Percentiles rank a stretch among this genome's conserved stretches.
phyloP scores from a whole-genome alignment of 2,329 filamentous ascomycete genomes.

The Cryphonectria radicalis region DNA sequence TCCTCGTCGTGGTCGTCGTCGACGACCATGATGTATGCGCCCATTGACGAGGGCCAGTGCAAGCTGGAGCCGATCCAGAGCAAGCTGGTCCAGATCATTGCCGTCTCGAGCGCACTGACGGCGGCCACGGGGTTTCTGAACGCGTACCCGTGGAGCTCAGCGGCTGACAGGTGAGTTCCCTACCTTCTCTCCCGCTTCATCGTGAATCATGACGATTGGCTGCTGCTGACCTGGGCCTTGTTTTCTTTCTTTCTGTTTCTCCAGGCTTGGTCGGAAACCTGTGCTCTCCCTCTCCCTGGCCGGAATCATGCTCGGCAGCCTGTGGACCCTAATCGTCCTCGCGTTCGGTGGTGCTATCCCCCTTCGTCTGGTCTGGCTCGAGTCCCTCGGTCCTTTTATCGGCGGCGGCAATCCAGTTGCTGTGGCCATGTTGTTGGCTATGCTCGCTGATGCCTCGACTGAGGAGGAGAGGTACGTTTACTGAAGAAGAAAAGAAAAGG shows the following conservation, averaged over 20 bases:
- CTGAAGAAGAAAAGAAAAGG: too few species aligned
- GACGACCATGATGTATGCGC: neutral
- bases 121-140: conserved; percentile 3
- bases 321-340: conserved; percentile 12
- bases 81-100: conserved; percentile 18
- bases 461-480: conserved; percentile 14
- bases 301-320: conserved; percentile 9
- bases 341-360: conserved; percentile 7
- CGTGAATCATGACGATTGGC: too few species aligned
- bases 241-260: too few species aligned
- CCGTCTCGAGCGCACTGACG: conserved; percentile 5
- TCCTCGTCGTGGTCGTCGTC: neutral
- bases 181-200: too few species aligned
- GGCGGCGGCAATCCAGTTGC: conserved; percentile 12
- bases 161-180: conserved; percentile 16
- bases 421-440: conserved; percentile 10
- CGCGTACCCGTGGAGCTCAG: conserved; percentile 17
- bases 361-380: conserved; percentile 19
- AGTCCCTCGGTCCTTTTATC: neutral
- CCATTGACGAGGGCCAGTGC: conserved; percentile 26
- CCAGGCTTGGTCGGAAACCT: conserved; percentile 16
- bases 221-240: too few species aligned
- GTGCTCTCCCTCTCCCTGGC: conserved; percentile 13
- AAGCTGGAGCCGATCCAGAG: conserved; percentile 23
- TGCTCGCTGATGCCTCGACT: conserved; percentile 15